phyloP scores from a whole-genome alignment of 768 basidiomycete species.

The Pholiota molesta region DNA sequence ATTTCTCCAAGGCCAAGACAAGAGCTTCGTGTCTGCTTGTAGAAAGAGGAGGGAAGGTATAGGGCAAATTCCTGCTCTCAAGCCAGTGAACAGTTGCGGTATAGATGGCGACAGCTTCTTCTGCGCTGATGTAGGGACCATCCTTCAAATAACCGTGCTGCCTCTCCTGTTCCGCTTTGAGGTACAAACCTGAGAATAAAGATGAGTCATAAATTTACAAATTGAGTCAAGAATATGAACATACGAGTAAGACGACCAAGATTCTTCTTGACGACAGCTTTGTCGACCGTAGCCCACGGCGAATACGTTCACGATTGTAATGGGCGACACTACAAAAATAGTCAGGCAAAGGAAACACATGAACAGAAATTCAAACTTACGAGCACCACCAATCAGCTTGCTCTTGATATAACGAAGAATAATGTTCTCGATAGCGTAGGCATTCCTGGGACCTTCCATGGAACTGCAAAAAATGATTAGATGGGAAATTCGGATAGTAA shows the following conservation, averaged over 20 bases:
- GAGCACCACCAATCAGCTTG: slow-evolving; percentile 99
- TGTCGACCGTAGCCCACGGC: slow-evolving; percentile 97
- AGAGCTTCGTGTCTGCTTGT: slow-evolving; percentile 99
- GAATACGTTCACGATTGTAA: slow-evolving; percentile 97
- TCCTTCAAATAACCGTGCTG: slow-evolving; percentile 99
- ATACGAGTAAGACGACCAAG: slow-evolving; percentile 93
- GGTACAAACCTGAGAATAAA: slow-evolving; percentile 65
- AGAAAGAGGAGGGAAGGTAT: slow-evolving; percentile 98
- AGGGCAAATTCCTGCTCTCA: slow-evolving; percentile 96
- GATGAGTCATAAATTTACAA: slow-evolving; percentile 11
- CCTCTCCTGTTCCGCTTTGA: slow-evolving; percentile 98
- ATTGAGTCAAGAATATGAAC: slow-evolving; percentile 24
- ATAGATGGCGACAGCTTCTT: slow-evolving; percentile 98
- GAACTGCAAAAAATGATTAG: slow-evolving; percentile 49
- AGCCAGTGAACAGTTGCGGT: slow-evolving; percentile 99
- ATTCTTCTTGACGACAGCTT: slow-evolving; percentile 99
- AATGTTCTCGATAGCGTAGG: slow-evolving; percentile 99
- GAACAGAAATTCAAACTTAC: slow-evolving; percentile 40
- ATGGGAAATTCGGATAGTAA: slow-evolving; percentile 7
- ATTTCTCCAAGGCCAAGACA: slow-evolving; percentile 94
- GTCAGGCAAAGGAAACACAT: neutral
- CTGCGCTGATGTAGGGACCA: slow-evolving; percentile 97
- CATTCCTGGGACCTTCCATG: slow-evolving; percentile 99
- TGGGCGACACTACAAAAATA: slow-evolving; percentile 73
- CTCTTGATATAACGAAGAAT: slow-evolving; percentile 98